Conservation (phyloP, 768 basidiomycete species). For the Hericium erinaceus region DNA sequence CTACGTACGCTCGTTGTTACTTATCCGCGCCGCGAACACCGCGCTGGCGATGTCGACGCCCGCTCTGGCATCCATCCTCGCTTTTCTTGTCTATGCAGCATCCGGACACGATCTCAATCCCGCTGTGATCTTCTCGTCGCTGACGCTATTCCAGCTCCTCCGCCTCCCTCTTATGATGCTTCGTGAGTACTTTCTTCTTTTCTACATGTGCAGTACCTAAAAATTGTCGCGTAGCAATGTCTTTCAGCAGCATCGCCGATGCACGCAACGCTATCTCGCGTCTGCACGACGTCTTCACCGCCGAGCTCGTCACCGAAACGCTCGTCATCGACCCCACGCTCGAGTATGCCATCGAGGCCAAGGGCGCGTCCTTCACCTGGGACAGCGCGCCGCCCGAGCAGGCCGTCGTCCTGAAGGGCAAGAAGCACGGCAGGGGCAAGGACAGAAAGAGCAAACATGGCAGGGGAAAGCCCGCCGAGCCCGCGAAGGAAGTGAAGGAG, state of each 20-base stretch:
- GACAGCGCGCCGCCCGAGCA: conserved; percentile 59
- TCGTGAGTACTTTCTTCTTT: conserved; percentile 23
- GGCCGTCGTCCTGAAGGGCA: conserved; percentile 17
- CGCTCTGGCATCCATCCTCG: conserved; percentile 65
- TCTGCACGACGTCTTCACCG: conserved; percentile 73
- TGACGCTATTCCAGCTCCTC: conserved; percentile 79
- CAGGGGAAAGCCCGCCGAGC: neutral
- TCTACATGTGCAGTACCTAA: neutral
- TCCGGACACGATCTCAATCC: conserved; percentile 62
- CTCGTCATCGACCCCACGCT: conserved; percentile 44
- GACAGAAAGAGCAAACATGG: conserved; percentile 4
- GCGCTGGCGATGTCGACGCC: conserved; percentile 68
- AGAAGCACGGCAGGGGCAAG: conserved; percentile 14
- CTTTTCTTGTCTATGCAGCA: conserved; percentile 69
- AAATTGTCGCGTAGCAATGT: conserved; percentile 35
- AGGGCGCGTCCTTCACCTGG: conserved; percentile 77
- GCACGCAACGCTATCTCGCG: conserved; percentile 74
- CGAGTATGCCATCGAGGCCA: conserved; percentile 56
- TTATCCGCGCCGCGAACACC: conserved; percentile 58
- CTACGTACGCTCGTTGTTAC: conserved; percentile 58
- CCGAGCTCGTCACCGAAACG: conserved; percentile 61
- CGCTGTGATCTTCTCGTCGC: conserved; percentile 71
- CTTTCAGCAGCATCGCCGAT: conserved; percentile 75
- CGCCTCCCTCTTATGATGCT: conserved; percentile 74
- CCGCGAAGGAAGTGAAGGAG: conserved; percentile 24